These are phyloP conservation scores for Fraxinus latifolia DNA, from an alignment of 305 asterid species.

Conservation along the genomic window DNA sequence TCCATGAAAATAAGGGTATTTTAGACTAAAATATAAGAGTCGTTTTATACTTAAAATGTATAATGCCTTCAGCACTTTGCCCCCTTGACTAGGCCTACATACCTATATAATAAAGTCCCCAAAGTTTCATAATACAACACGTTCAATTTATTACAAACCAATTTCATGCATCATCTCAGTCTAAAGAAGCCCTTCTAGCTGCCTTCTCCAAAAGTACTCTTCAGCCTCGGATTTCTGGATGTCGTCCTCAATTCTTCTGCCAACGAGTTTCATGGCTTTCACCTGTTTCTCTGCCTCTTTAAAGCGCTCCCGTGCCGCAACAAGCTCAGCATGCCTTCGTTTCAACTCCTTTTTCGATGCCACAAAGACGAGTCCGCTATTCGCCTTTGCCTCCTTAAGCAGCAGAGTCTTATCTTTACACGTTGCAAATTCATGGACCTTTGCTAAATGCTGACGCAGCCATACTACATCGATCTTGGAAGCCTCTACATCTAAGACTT, in stretches of 20 bases:
- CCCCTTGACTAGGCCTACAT: not conserved
- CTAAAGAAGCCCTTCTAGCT: conserved; percentile 34
- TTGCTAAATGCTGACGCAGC: conserved; percentile 33
- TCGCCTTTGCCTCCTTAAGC: conserved; percentile 26
- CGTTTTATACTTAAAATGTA: not conserved
- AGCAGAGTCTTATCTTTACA: conserved; percentile 13
- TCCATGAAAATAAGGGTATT: not conserved
- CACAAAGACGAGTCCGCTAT: conserved; percentile 7
- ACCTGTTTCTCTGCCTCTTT: conserved; percentile 34
- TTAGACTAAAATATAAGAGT: not conserved
- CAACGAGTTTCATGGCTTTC: conserved; percentile 29
- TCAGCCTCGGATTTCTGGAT: conserved; percentile 30
- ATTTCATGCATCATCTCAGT: not conserved
- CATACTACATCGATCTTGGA: conserved; percentile 38
- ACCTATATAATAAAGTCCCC: not conserved
- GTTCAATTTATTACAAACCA: not conserved
- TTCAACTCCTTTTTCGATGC: conserved; percentile 33
- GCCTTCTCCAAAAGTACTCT: conserved; percentile 37
- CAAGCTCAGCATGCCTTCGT: conserved; percentile 31
- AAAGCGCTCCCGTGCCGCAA: conserved; percentile 30
- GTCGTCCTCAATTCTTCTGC: conserved; percentile 28
- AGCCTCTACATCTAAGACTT: conserved; percentile 34
- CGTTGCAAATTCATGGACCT: conserved; percentile 25
- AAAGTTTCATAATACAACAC: not conserved
- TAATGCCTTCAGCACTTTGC: not conserved